Base-by-base conservation (phyloP, 1,139 yeast genomes). In the Scheffersomyces illinoinensis region DNA sequence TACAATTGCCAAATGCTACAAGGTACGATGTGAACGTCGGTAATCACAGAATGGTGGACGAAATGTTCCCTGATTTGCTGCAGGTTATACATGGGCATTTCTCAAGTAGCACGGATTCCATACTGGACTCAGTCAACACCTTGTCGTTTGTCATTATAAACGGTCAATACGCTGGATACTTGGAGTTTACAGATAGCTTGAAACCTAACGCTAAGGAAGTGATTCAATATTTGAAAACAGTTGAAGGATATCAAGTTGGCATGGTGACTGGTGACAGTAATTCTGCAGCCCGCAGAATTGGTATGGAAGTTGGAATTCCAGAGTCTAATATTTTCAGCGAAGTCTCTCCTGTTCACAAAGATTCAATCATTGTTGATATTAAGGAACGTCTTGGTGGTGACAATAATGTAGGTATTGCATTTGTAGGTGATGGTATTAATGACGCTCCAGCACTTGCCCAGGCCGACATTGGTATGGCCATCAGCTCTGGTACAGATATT, bases 361-460 rank as follows among this genome's bases (percentile, higher is more conserved):
- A 91, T 59, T 83, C 83, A 48, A 82, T 92, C 33, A 86, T 95
- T 26, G 76, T 77, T 50, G 79, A 81, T 52, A 78, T 95, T 60
- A 91, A 89, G 66, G 70, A 76, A 18, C 71, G 76, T 49, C 73
- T 74, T 58, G 80, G 80, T 3, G 72, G 71, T 0, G 62, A 64
- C 8, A 59, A 57, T 2, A 71, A 74, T 53, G 77, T 74, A 5
- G 75, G 76, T 3, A 88, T 93, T 50, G 96, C 95, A 1, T 93
- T 96, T 80, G 89, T 95, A 47, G 99, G 99, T 46, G 99, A 95
- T 74, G 99, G 99, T 59, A 90, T 92, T 66, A 92, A 92, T 71
- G 99, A 95, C 73, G 96, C 98, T 0, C 98, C 98, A 0, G 98
- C 98, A 0, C 81, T 95, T 61, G 97, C 93, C 0, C 85, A 89